Evolutionary conservation across 129 eudicot genomes (phyloP).

Genomic region (Flaveria sonorensis): DNA sequence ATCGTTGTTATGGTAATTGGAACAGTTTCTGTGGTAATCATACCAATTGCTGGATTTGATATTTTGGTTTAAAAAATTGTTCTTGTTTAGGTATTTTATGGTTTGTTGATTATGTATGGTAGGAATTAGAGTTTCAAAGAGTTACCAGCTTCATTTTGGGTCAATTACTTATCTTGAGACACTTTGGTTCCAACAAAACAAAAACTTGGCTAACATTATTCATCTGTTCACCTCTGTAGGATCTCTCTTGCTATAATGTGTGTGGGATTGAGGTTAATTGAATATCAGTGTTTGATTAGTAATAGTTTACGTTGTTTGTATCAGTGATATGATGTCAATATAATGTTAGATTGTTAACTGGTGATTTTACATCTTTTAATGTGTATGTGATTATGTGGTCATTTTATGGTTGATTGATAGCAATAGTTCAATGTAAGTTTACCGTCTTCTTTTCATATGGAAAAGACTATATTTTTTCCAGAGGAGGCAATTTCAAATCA

Average conservation of each 20-base stretch:
- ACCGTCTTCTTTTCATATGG: not conserved
- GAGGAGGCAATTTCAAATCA: too few relatives aligned
- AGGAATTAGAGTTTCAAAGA: not conserved
- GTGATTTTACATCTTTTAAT: not conserved
- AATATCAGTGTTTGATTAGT: too few relatives aligned
- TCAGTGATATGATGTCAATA: not conserved
- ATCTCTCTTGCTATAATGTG: not conserved
- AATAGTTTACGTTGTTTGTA: not conserved
- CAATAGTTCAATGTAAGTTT: not conserved
- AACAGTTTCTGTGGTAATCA: too few relatives aligned
- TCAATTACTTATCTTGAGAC: not conserved
- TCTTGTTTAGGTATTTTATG: too few relatives aligned
- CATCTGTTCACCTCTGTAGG: not conserved
- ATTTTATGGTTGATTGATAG: not conserved
- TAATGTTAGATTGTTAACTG: not conserved
- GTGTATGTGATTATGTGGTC: too few relatives aligned
- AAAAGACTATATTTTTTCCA: not conserved
- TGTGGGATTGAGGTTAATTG: not conserved
- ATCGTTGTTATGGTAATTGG: too few relatives aligned
- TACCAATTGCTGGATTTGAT: too few relatives aligned
- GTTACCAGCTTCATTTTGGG: slow-evolving; percentile 6
- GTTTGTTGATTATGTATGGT: not conserved
- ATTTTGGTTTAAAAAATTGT: too few relatives aligned
- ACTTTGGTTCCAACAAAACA: not conserved
- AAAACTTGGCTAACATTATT: not conserved